phyloP scores from a whole-genome alignment of 106 monocot species.

The Agapanthus africanus region DNA sequence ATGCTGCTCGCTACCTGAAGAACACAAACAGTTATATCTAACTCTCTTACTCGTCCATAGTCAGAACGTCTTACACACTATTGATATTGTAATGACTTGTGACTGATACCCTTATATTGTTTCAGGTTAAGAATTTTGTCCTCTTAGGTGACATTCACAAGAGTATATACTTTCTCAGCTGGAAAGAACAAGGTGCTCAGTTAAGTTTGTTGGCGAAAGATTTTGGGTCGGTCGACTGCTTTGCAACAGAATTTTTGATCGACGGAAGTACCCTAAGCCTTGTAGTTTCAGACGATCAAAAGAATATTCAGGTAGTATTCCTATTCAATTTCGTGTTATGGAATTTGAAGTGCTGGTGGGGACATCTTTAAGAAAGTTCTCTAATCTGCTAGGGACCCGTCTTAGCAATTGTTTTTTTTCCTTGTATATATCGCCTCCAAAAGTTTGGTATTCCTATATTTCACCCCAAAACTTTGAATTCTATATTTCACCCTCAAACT shows the following conservation, averaged over 20 bases:
- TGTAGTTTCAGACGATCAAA: conserved; percentile 90
- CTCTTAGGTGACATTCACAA: conserved; percentile 94
- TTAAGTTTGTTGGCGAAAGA: conserved; percentile 91
- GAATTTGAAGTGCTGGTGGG: neutral
- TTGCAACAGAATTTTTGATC: conserved; percentile 95
- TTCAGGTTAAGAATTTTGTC: conserved; percentile 94
- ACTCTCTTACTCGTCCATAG: neutral
- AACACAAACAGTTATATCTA: neutral
- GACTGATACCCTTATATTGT: conserved; percentile 5
- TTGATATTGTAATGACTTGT: neutral
- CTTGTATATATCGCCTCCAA: too few relatives aligned
- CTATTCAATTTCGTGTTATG: neutral
- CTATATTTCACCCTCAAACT: too few relatives aligned
- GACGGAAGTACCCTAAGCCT: conserved; percentile 95
- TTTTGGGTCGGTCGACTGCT: conserved; percentile 97
- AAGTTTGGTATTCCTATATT: too few relatives aligned
- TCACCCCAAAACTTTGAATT: too few relatives aligned
- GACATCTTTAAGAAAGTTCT: neutral
- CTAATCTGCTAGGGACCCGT: neutral
- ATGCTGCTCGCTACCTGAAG: too few relatives aligned
- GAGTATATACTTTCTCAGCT: conserved; percentile 94
- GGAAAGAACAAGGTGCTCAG: conserved; percentile 99
- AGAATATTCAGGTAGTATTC: conserved; percentile 77
- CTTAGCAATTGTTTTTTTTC: too few relatives aligned
- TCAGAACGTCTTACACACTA: neutral